Evolutionary conservation across 2,329 filamentous ascomycete species (phyloP).

Genomic region (Leptoxyphium fumago): DNA sequence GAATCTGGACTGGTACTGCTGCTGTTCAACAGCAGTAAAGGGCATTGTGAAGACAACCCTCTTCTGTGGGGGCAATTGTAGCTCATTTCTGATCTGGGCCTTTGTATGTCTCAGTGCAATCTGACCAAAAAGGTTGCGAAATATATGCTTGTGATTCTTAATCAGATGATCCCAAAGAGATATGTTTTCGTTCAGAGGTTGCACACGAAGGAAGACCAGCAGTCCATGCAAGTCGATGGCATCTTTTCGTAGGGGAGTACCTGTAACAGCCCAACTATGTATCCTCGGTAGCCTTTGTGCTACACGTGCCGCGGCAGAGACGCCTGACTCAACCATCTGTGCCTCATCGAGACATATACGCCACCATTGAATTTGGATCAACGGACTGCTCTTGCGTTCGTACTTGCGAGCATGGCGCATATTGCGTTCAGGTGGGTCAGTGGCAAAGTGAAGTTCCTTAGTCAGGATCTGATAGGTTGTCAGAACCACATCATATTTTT

Average conservation of each 20-base stretch:
- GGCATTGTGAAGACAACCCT: conserved; percentile 79
- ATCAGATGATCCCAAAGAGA: conserved; percentile 56
- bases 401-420: conserved; percentile 35
- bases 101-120: conserved; percentile 81
- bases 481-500: conserved; percentile 41
- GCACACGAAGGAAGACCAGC: conserved; percentile 63
- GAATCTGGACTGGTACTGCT: conserved; percentile 69
- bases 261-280: conserved; percentile 85
- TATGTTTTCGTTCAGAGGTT: conserved; percentile 54
- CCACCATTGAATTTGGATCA: conserved; percentile 80
- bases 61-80: conserved; percentile 67
- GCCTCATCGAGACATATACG: conserved; percentile 60
- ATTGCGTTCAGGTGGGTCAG: conserved; percentile 54
- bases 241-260: conserved; percentile 73
- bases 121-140: conserved; percentile 52
- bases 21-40: conserved; percentile 80
- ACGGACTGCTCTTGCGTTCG: conserved; percentile 56
- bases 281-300: conserved; percentile 66
- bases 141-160: conserved; percentile 43
- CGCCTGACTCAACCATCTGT: conserved; percentile 85
- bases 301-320: conserved; percentile 68
- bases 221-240: conserved; percentile 68
- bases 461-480: conserved; percentile 58
- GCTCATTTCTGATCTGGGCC: conserved; percentile 59
- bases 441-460: conserved; percentile 64